Evolutionary conservation across 331 rosid genomes (phyloP).

Genomic region (Pyracantha coccinea): DNA sequence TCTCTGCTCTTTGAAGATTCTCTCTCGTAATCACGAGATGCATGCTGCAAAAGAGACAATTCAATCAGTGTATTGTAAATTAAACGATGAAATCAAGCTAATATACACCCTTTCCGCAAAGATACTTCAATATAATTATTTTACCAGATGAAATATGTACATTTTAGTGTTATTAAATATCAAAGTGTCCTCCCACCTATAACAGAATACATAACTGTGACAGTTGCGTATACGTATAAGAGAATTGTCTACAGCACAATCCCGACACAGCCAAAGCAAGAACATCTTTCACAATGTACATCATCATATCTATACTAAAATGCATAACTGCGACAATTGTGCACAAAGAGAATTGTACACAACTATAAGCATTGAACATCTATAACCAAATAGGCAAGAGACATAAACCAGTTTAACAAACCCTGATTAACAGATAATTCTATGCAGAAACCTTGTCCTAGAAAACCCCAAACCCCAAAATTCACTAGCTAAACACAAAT

Average conservation of each 20-base stretch:
- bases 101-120: neutral
- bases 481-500: neutral
- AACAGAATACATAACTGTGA: too few species aligned
- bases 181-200: too few species aligned
- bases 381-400: neutral
- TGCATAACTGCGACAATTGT: neutral
- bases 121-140: neutral
- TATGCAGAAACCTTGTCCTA: neutral
- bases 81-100: neutral
- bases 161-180: too few species aligned
- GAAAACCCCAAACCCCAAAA: neutral
- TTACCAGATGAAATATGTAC: neutral
- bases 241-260: too few species aligned
- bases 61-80: neutral
- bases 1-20: conserved; percentile 88
- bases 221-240: too few species aligned
- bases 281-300: too few species aligned
- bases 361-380: neutral
- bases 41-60: conserved; percentile 41
- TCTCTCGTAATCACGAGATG: conserved; percentile 72
- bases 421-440: neutral
- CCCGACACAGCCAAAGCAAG: too few species aligned
- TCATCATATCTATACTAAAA: neutral
- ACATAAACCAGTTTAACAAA: neutral
- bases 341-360: neutral